These are phyloP conservation scores for Lagenidium sp. DNA, from an alignment of 352 stramenopile genomes.

Conservation along the genomic window DNA sequence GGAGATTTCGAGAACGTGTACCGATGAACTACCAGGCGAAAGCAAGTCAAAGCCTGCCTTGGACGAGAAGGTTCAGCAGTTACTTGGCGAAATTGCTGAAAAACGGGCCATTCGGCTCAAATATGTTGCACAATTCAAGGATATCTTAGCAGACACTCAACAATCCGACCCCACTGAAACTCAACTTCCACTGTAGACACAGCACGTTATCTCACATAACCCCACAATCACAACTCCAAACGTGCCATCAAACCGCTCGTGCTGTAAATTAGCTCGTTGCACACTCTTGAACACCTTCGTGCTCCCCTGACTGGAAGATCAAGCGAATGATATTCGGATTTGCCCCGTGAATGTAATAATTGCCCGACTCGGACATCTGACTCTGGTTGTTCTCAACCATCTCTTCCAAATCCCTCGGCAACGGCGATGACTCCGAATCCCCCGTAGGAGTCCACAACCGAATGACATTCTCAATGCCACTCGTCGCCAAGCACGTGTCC, in stretches of 20 bases:
- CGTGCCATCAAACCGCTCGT: too few species aligned
- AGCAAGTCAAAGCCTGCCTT: too few species aligned
- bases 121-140: too few species aligned
- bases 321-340: slow-evolving; percentile 60
- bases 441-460: slow-evolving; percentile 63
- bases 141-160: too few species aligned
- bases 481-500: slow-evolving; percentile 71
- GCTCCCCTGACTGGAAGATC: slow-evolving; percentile 50
- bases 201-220: too few species aligned
- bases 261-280: slow-evolving; percentile 52
- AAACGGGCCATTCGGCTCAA: too few species aligned
- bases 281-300: slow-evolving; percentile 59
- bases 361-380: slow-evolving; percentile 46
- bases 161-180: too few species aligned
- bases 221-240: too few species aligned
- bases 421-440: slow-evolving; percentile 25
- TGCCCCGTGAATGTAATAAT: slow-evolving; percentile 26
- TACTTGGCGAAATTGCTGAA: too few species aligned
- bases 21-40: too few species aligned
- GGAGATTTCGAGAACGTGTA: background rate
- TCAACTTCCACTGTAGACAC: too few species aligned
- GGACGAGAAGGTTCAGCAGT: too few species aligned
- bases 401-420: slow-evolving; percentile 34
- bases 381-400: slow-evolving; percentile 53
- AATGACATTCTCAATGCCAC: slow-evolving; percentile 77